Percentiles rank a stretch among this genome's conserved stretches.
Evolutionary conservation across 768 basidiomycete genomes (phyloP).

Genomic region (Kwoniella sp.): DNA sequence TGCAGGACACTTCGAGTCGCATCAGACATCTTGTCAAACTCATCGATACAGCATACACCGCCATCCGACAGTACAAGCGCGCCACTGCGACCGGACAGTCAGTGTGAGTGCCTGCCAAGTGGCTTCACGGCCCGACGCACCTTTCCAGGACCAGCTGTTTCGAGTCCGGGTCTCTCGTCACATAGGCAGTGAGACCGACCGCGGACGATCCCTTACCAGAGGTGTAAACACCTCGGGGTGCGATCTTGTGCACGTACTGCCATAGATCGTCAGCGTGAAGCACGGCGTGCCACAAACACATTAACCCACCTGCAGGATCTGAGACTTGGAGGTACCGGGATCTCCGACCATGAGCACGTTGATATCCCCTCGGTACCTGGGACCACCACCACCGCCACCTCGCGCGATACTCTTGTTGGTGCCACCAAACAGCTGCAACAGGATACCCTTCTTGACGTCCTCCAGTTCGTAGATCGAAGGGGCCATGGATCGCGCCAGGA

Average conservation of each 20-base stretch:
- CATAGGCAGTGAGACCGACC: slow-evolving; percentile 96
- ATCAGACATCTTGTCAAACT: slow-evolving; percentile 66
- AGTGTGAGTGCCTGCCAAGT: not conserved
- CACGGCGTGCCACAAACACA: no score
- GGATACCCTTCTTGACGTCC: slow-evolving; percentile 96
- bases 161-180: slow-evolving; percentile 95
- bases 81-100: slow-evolving; percentile 5
- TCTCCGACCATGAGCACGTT: slow-evolving; percentile 96
- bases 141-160: slow-evolving; percentile 97
- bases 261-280: not conserved
- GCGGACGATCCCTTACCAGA: slow-evolving; percentile 98
- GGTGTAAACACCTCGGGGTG: slow-evolving; percentile 93
- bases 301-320: slow-evolving; percentile 73
- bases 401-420: slow-evolving; percentile 91
- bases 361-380: slow-evolving; percentile 94
- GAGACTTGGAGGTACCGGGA: slow-evolving; percentile 98
- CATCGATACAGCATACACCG: slow-evolving; percentile 96
- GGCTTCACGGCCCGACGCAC: slow-evolving; percentile 51
- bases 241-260: slow-evolving; percentile 97
- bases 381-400: slow-evolving; percentile 92
- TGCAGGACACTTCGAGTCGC: slow-evolving; percentile 55
- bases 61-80: slow-evolving; percentile 59
- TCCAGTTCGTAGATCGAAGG: slow-evolving; percentile 98
- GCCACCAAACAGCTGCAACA: slow-evolving; percentile 93
- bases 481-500: slow-evolving; percentile 77